These are phyloP conservation scores for Fagopyrum esculentum DNA, from an alignment of 148 eudicot species.

Conservation along the genomic window DNA sequence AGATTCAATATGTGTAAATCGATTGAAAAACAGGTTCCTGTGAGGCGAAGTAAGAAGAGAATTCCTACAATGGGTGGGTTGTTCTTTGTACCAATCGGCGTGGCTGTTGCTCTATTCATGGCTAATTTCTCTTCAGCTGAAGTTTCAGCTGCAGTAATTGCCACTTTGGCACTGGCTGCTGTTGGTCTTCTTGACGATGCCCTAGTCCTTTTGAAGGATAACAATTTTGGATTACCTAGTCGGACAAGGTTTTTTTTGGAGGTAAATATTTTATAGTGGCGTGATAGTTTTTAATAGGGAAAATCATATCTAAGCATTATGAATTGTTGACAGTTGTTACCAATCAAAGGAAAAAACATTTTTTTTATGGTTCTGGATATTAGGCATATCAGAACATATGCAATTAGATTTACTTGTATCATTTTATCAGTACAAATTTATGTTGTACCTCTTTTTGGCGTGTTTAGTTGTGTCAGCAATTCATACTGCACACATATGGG, in stretches of 20 bases:
- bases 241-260: conserved; percentile 52
- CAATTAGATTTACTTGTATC: neutral
- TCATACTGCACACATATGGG: neutral
- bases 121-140: conserved; percentile 59
- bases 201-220: conserved; percentile 40
- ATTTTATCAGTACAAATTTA: neutral
- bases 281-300: neutral
- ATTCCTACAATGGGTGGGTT: conserved; percentile 85
- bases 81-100: conserved; percentile 77
- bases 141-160: conserved; percentile 52
- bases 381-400: neutral
- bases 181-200: conserved; percentile 80
- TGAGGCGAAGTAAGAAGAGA: conserved; percentile 45
- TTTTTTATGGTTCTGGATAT: neutral
- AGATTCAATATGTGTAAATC: conserved; percentile 44
- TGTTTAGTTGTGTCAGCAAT: neutral
- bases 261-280: conserved; percentile 35
- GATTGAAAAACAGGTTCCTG: conserved; percentile 45
- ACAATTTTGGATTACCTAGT: conserved; percentile 39
- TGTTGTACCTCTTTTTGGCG: neutral
- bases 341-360: neutral
- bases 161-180: conserved; percentile 68
- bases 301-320: neutral
- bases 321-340: neutral
- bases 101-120: conserved; percentile 57